Evolutionary conservation across 1,284 basidiomycete species (phyloP), one percentile per base, ranked within the genome.

Genomic region (Anthracocystis walkeri): DNA sequence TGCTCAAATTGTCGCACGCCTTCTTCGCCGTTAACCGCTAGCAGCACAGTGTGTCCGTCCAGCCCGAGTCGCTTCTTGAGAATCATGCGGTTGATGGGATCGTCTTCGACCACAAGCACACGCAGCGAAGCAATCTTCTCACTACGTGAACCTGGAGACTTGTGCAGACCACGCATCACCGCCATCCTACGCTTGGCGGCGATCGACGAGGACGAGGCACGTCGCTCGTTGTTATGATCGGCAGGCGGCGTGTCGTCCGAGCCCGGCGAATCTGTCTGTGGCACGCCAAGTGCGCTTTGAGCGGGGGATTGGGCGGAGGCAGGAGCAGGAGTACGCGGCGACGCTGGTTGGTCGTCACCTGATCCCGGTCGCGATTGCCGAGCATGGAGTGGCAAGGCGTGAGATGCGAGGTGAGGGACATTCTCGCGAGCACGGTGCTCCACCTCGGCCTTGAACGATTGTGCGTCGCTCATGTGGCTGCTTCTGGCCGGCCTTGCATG

Each of bases 21-120:
- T 81, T 93, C 92, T 84, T 92, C 91, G 6, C 93, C 92, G 77
- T 94, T 93, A 4, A 89, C 90, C 0, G 90, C 90, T 50, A 89
- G 89, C 25, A 90, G 87, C 2, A 93, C 90, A 12, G 82, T 87
- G 79, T 93, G 92, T 0, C 91, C 91, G 78, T 91, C 91, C 67
- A 90, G 87, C 16, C 87, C 86, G 25, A 94, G 85, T 7, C 92
- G 88, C 82, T 92, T 92, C 16, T 89, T 88, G 3, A 94, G 88
- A 38, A 94, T 91, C 58, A 87, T 89, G 12, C 90, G 89, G 83
- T 94, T 94, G 81, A 94, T 90, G 60, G 90, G 88, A 75, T 93
- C 92, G 77, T 92, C 81, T 33, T 82, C 81, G n/a, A 82, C 81
- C 2, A 82, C 79, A 0, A 82, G 65, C 18, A 78, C 75, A 14